Evolutionary conservation across 805 yeast genomes (phyloP).

Genomic region (Wickerhamomyces bisporus): DNA sequence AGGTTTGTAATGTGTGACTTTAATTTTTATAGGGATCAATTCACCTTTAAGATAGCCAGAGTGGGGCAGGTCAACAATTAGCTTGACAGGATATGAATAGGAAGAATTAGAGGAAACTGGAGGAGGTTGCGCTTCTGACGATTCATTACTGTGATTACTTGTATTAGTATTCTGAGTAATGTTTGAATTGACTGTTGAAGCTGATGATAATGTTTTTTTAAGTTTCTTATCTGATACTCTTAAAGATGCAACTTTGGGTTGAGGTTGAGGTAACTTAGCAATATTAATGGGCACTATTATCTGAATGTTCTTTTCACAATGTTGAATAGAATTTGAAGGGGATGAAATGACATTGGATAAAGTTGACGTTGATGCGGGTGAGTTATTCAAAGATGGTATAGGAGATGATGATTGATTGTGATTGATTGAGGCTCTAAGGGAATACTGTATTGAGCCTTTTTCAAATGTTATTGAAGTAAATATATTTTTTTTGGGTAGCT

Average conservation of each 20-base stretch:
- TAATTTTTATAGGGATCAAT: constrained; percentile 62
- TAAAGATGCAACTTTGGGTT: constrained; percentile 59
- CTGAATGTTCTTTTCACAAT: constrained; percentile 54
- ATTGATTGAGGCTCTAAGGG: constrained; percentile 42
- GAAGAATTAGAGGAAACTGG: not conserved
- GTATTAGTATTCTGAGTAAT: constrained; percentile 14
- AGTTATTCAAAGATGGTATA: constrained; percentile 12
- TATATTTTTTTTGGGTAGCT: constrained; percentile 68
- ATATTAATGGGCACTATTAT: constrained; percentile 75
- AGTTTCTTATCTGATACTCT: constrained; percentile 44
- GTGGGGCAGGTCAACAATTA: constrained; percentile 44
- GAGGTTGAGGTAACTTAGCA: constrained; percentile 56
- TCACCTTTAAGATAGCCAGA: constrained; percentile 81
- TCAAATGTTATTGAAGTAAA: constrained; percentile 78
- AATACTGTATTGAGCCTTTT: constrained; percentile 73
- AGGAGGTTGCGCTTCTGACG: constrained; percentile 5
- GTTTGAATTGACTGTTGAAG: constrained; percentile 34
- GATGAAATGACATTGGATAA: constrained; percentile 6
- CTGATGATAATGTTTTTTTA: constrained; percentile 34
- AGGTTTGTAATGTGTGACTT: constrained; percentile 63
- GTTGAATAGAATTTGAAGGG: constrained; percentile 27
- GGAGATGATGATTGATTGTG: constrained; percentile 17
- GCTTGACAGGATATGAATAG: constrained; percentile 26
- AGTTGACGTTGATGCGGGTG: constrained; percentile 16
- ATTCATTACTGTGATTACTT: constrained; percentile 19